phyloP scores from a whole-genome alignment of 345 rosid genomes.

The Eucalyptus urophylla region DNA sequence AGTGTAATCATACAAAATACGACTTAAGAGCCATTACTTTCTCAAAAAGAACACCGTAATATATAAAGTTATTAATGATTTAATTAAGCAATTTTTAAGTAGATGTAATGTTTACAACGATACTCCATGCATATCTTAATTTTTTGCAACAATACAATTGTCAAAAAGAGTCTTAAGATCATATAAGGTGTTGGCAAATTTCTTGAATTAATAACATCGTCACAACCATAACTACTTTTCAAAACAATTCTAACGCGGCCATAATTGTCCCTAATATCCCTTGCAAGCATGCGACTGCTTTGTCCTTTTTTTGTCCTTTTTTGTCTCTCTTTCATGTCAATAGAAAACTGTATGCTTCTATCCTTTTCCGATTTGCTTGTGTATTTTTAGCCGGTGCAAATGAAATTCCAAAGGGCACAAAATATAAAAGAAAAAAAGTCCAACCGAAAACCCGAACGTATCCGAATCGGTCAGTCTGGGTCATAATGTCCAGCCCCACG shows the following conservation, averaged over 20 bases:
- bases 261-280: background rate
- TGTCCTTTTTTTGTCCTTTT: background rate
- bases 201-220: background rate
- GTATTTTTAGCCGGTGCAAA: background rate
- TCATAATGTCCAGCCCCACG: background rate
- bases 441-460: background rate
- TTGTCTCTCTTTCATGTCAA: background rate
- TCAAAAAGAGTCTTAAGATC: background rate
- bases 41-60: fast-evolving
- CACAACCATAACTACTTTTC: background rate
- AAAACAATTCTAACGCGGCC: background rate
- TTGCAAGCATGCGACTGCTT: background rate
- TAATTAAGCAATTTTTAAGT: background rate
- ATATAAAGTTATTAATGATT: background rate
- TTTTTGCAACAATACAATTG: background rate
- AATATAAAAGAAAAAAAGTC: background rate
- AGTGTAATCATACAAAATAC: background rate
- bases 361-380: background rate
- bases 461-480: background rate
- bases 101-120: background rate
- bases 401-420: background rate
- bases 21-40: background rate
- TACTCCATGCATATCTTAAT: background rate
- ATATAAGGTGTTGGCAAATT: background rate
- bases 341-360: background rate